phyloP scores from a whole-genome alignment of 305 asterid species.

The Fraxinus dipetala region DNA sequence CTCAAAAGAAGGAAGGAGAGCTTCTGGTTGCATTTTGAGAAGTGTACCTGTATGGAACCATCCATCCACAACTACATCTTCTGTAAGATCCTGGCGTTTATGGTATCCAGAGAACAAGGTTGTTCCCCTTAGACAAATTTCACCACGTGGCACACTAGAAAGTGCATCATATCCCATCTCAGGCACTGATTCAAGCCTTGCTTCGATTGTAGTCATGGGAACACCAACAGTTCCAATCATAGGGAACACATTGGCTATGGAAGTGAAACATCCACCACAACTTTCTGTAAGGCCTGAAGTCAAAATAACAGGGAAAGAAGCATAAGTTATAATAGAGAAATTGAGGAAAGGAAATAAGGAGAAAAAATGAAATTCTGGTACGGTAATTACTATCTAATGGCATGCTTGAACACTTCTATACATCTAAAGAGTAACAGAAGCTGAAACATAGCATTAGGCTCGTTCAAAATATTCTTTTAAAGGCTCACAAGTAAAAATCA shows the following conservation, averaged over 20 bases:
- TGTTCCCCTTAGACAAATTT: conserved; percentile 77
- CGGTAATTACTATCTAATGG: not conserved
- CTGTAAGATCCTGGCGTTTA: conserved; percentile 75
- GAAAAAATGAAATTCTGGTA: not conserved
- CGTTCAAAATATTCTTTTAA: not conserved
- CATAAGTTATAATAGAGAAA: not conserved
- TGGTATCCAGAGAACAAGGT: conserved; percentile 82
- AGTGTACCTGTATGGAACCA: conserved; percentile 91
- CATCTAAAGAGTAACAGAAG: not conserved
- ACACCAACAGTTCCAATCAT: conserved; percentile 91
- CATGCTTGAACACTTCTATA: not conserved
- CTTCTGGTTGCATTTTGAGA: not conserved
- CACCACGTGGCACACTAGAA: conserved; percentile 74
- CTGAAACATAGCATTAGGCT: not conserved
- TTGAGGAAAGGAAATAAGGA: not conserved
- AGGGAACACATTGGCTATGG: conserved; percentile 63
- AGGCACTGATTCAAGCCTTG: conserved; percentile 85
- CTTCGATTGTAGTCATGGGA: conserved; percentile 83
- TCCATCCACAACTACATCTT: conserved; percentile 66
- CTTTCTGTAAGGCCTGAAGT: conserved; percentile 81
- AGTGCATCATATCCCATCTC: conserved; percentile 94
- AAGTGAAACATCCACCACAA: conserved; percentile 79
- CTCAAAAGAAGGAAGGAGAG: not conserved
- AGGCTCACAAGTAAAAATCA: not conserved
- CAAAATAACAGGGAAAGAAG: not conserved